Base-by-base conservation (phyloP, 768 basidiomycete species). In the Auriscalpium vulgare region DNA sequence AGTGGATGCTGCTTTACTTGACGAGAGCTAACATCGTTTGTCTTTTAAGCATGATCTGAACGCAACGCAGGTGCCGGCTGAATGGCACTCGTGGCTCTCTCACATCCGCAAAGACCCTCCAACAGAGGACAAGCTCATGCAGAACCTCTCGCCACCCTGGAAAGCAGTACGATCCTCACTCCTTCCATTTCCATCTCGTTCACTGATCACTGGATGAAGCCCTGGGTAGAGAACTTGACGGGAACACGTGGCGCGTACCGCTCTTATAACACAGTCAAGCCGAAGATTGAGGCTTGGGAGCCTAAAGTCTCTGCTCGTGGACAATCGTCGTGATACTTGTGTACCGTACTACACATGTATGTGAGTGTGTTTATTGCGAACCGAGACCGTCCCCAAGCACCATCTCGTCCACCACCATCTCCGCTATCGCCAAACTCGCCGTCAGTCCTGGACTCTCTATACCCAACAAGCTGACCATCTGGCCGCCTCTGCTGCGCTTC, bases 21-120 rank as follows among this genome's bases (percentile, higher is more conserved):
- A 5, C 29, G 29, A 29, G 29, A 29, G 29, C 29, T 29, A 29
- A 29, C 29, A 29, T 37, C 37, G 3, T 47, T 14, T 14, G 49
- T 57, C 58, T 44, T 40, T 52, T 13, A 55, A 91, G 82, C 90
- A 94, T 66, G 82, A 93, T 59, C 85, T 78, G 72, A 88, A 97
- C 65, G 91, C 90, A n/a, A 80, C 91, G 0, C 95, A 99, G 75
- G 85, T 97, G 37, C 90, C 93, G 14, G 82, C 95, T 0, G 94
- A 95, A 72, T 97, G 95, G 95, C 95, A 97, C 74, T 84, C 94
- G 5, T 98, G 95, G 95, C 72, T 97, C 38, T 78, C 80, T 10
- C 93, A 97, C 67, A 97, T 95, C 64, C 88, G 95, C 50, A 81
- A 84, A 62, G 82, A 85, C 23, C 80, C 92, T 5, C 95, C 95